Evolutionary conservation across 2,329 filamentous ascomycete species (phyloP).

Genomic region (Penicillium sclerotigenum): DNA sequence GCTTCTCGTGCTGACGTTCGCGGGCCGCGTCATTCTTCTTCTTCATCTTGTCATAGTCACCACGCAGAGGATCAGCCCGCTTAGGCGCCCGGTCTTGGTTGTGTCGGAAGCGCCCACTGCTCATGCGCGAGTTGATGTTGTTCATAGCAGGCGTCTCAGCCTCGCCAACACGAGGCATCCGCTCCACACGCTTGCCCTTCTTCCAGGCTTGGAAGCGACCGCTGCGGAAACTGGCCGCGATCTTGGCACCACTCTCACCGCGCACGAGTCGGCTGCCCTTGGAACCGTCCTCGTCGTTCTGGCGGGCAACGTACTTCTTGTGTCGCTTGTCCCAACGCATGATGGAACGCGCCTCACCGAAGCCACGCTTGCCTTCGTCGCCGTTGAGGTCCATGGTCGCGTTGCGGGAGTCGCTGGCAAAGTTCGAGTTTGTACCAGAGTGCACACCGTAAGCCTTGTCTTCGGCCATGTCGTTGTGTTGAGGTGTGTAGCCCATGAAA

Average conservation of each 20-base stretch:
- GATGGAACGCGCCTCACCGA: constrained; percentile 70
- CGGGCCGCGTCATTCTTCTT: constrained; percentile 83
- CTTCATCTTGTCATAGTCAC: constrained; percentile 87
- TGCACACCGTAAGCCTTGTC: constrained; percentile 92
- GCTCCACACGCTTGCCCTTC: constrained; percentile 75
- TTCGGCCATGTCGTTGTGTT: constrained; percentile 74
- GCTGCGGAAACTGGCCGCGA: constrained; percentile 87
- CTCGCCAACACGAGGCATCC: constrained; percentile 79
- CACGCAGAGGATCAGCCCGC: constrained; percentile 84
- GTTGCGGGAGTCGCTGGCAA: constrained; percentile 80
- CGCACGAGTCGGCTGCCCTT: constrained; percentile 71
- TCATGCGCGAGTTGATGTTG: constrained; percentile 20
- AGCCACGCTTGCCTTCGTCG: constrained; percentile 75
- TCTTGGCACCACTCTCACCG: constrained; percentile 92
- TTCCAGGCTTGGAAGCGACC: constrained; percentile 93
- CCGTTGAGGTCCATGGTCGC: constrained; percentile 90
- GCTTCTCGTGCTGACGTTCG: constrained; percentile 54
- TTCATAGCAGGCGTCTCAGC: constrained; percentile 55
- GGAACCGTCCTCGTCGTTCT: constrained; percentile 92
- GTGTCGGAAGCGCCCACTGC: constrained; percentile 71
- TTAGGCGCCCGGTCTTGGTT: constrained; percentile 86
- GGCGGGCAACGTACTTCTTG: constrained; percentile 87
- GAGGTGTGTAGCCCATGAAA: constrained; percentile 95
- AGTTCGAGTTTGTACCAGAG: constrained; percentile 71
- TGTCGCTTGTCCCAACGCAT: constrained; percentile 97